These are phyloP conservation scores for Gossypium arboreum DNA, from an alignment of 345 rosid species.

Conservation along the genomic window DNA sequence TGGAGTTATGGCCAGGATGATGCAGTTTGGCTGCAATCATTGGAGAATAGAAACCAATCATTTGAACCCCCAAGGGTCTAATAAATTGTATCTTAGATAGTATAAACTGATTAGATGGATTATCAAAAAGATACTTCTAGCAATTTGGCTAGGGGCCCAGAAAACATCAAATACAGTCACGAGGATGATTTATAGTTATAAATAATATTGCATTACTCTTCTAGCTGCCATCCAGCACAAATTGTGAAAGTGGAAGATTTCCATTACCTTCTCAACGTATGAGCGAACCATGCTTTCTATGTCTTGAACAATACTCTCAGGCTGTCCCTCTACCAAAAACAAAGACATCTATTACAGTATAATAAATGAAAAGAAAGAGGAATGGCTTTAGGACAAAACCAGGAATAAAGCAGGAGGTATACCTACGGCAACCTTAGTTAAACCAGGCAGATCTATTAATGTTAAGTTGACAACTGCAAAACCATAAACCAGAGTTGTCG, in stretches of 20 bases:
- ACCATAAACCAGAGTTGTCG: slow-evolving; percentile 1
- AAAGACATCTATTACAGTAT: neutral
- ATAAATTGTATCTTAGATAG: neutral
- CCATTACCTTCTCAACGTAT: slow-evolving; percentile 82
- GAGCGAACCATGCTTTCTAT: slow-evolving; percentile 88
- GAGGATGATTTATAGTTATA: neutral
- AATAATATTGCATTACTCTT: neutral
- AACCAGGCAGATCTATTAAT: slow-evolving; percentile 85
- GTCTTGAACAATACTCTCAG: slow-evolving; percentile 76
- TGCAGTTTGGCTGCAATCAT: slow-evolving; percentile 65
- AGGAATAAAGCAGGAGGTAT: slow-evolving; percentile 15
- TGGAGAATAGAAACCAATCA: neutral
- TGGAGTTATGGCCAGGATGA: slow-evolving; percentile 93
- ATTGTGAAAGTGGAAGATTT: neutral
- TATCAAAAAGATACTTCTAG: neutral
- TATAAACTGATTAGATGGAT: neutral
- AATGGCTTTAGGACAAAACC: neutral
- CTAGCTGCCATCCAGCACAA: neutral
- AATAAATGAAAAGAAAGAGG: neutral
- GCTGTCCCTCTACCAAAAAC: slow-evolving; percentile 68
- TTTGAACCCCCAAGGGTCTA: neutral
- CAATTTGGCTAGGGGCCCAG: neutral
- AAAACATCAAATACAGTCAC: neutral
- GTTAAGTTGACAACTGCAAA: slow-evolving; percentile 93
- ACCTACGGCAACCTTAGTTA: slow-evolving; percentile 96